Percentiles rank a stretch among this genome's conserved stretches.
Conservation (phyloP, 208 protist genomes). For the Perkinsela sp. region DNA sequence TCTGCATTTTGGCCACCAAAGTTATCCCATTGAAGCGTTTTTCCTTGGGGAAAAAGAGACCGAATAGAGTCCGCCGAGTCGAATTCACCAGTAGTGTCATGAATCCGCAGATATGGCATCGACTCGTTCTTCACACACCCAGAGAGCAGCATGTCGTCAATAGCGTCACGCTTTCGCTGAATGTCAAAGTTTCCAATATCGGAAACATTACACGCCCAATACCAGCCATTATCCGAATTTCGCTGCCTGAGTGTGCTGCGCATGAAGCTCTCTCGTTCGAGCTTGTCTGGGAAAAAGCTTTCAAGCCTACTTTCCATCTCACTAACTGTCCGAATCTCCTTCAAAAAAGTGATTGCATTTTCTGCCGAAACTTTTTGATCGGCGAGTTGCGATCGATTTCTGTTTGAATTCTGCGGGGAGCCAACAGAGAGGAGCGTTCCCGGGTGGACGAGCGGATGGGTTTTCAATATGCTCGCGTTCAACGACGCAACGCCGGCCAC, state of each 20-base stretch:
- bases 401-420: not conserved
- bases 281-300: not conserved
- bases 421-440: not conserved
- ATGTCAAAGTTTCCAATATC: not conserved
- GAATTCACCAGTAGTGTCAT: not conserved
- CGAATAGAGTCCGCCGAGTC: not conserved
- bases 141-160: not conserved
- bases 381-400: too few species aligned
- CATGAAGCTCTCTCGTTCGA: not conserved
- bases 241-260: not conserved
- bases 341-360: not conserved
- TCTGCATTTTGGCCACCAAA: not conserved
- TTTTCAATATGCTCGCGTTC: not conserved
- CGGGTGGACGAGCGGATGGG: not conserved
- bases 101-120: not conserved
- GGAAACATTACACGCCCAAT: not conserved
- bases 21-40: not conserved
- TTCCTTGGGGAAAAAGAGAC: not conserved
- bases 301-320: not conserved
- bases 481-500: not conserved
- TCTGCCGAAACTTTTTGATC: not conserved
- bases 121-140: not conserved
- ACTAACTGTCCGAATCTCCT: not conserved
- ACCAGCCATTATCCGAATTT: not conserved
- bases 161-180: not conserved